Conservation (phyloP, 768 basidiomycete genomes). For the Psilocybe cyanescens region DNA sequence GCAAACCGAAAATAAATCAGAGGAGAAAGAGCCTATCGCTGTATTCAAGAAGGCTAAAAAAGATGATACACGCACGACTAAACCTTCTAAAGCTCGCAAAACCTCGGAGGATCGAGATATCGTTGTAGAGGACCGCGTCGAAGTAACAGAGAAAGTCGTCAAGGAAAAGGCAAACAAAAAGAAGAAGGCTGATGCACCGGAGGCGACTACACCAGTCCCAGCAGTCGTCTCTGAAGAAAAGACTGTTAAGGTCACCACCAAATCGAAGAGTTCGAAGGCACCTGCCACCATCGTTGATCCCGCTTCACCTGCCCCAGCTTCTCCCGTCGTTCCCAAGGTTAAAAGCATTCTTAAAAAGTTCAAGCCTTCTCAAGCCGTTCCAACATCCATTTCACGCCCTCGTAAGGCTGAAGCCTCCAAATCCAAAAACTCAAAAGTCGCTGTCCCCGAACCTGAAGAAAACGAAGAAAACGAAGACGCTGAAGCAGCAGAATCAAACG, state of each 20-base stretch:
- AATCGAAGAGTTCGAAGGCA: slow-evolving; percentile 10
- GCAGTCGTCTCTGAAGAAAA: not conserved
- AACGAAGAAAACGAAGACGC: slow-evolving; percentile 24
- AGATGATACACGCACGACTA: slow-evolving; percentile 5
- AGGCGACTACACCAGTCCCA: not conserved
- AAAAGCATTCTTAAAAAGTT: slow-evolving; percentile 17
- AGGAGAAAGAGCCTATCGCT: slow-evolving; percentile 13
- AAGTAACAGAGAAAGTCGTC: not conserved
- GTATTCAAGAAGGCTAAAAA: slow-evolving; percentile 23
- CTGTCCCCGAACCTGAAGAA: slow-evolving; percentile 21
- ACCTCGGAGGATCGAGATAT: not conserved
- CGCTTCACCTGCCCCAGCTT: not conserved
- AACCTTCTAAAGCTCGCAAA: slow-evolving; percentile 7
- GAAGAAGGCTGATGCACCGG: not conserved
- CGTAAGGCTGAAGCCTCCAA: slow-evolving; percentile 14
- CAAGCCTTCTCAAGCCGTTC: slow-evolving; percentile 7
- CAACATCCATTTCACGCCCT: slow-evolving; percentile 20
- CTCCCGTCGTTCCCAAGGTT: not conserved
- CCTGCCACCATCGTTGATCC: too few relatives aligned
- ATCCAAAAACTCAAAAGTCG: slow-evolving; percentile 30
- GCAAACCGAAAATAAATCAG: slow-evolving; percentile 14
- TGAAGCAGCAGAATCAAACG: slow-evolving; percentile 19
- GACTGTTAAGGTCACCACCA: slow-evolving; percentile 13
- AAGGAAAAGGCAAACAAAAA: slow-evolving; percentile 9
- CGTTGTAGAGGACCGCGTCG: not conserved